Evolutionary conservation across 2,329 filamentous ascomycete genomes (phyloP), one percentile per base, ranked within the genome.

Genomic region (Cytospora mali): DNA sequence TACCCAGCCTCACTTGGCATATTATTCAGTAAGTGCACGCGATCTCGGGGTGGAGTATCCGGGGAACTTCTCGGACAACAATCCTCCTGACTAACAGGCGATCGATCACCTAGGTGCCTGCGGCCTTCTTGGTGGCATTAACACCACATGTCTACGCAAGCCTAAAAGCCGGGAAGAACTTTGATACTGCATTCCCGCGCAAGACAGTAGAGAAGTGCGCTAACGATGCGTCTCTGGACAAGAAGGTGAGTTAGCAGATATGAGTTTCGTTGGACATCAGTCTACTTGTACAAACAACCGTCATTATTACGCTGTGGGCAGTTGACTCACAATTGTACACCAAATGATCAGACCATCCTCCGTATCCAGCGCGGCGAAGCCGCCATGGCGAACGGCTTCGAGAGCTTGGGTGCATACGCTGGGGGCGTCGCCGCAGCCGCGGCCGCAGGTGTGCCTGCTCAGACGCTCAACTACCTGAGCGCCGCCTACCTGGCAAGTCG

Each of bases 351-450:
- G 66, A 65, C 35, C n/a, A 48, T 65, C 23, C 56, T 56, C 29
- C 69, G 69, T 59, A 67, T 73, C 67, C 50, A 60, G 25, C 70
- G 71, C 51, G 71, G 70, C 62, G 67, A 68, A 18, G 69, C 70
- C 2, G 71, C 71, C 11, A 68, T 73, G 6, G 69, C 72, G 46
- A 82, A 82, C 68, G 76, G 73, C 64, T 74, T 79, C 65, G 79
- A 82, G 71, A 78, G 76, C 3, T 64, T 82, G 13, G 77, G 76
- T 54, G 68, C 79, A 66, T 81, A 75, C 68, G 75, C 78, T 14
- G 75, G 75, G 3, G 75, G 71, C 48, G 74, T 84, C 21, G 72
- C 78, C 42, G 80, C 80, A 18, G 80, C 77, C 66, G 82, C 81
- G 69, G 69, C 72, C n/a, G 73, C 79, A 6, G 74, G 76, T 25